Evolutionary conservation across 108 stramenopile species (phyloP).

Genomic region (Cyclostephanos invisitatus): DNA sequence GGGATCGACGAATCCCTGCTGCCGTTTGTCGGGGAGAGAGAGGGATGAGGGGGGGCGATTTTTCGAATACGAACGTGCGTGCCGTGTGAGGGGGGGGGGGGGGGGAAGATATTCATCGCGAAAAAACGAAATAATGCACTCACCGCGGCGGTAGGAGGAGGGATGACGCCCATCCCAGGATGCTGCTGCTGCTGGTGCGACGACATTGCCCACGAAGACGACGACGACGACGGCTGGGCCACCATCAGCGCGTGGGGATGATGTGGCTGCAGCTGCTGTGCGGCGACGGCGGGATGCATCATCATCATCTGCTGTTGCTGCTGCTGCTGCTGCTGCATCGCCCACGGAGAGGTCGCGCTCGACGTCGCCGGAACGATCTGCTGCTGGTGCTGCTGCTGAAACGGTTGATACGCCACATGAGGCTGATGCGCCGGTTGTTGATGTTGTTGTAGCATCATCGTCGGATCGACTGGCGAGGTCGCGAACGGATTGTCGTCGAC

Average conservation of each 20-base stretch:
- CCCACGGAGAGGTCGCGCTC: conserved; percentile 29
- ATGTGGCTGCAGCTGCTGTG: not conserved
- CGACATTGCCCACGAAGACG: not conserved
- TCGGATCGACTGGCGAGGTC: not conserved
- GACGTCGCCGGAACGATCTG: conserved; percentile 22
- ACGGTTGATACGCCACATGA: conserved; percentile 8
- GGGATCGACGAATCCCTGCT: conserved; percentile 1
- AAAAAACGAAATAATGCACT: no score
- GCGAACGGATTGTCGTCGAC: not conserved
- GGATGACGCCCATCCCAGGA: no score
- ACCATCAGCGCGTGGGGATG: conserved; percentile 3
- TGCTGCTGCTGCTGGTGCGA: no score
- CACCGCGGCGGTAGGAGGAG: no score
- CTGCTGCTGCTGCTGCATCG: conserved; percentile 17
- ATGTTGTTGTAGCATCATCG: not conserved
- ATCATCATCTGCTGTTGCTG: not conserved
- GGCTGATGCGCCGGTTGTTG: not conserved
- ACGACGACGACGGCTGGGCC: not conserved
- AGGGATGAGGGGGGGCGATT: no score
- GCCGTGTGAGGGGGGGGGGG: no score
- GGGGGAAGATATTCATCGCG: no score
- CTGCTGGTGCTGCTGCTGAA: conserved; percentile 22
- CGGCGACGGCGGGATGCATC: no score
- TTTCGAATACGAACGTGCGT: no score
- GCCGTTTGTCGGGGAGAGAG: no score